phyloP scores from a whole-genome alignment of 352 stramenopile species.

The Pythium grandisporangium region DNA sequence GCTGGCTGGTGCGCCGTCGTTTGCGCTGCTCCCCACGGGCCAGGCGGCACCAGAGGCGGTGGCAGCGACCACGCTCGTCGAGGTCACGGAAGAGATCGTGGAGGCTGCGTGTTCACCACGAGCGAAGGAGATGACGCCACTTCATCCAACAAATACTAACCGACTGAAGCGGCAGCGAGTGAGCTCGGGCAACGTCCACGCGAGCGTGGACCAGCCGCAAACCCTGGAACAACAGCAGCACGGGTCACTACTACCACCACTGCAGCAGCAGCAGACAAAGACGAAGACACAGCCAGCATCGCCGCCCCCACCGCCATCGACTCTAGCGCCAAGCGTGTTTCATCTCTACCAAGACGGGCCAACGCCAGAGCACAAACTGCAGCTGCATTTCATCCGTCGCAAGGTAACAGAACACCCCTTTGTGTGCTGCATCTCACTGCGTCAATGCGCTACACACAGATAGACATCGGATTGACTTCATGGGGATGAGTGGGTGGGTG shows the following conservation, averaged over 20 bases:
- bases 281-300: neutral
- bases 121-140: too few relatives aligned
- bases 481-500: too few relatives aligned
- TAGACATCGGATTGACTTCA: too few relatives aligned
- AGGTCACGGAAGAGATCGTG: neutral
- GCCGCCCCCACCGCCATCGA: neutral
- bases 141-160: neutral
- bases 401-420: slow-evolving; percentile 10
- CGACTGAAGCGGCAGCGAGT: neutral
- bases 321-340: slow-evolving; percentile 23
- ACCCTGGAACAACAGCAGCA: too few relatives aligned
- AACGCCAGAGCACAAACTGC: slow-evolving; percentile 36
- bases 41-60: neutral
- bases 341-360: slow-evolving; percentile 58
- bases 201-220: neutral
- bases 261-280: too few relatives aligned
- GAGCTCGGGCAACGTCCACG: neutral
- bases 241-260: too few relatives aligned
- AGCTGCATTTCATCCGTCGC: slow-evolving; percentile 43
- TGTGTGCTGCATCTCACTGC: too few relatives aligned
- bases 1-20: neutral
- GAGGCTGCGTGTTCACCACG: too few relatives aligned
- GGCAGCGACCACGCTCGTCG: neutral
- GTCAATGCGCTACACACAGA: too few relatives aligned
- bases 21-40: neutral